phyloP scores from a whole-genome alignment of 331 rosid genomes.

The Cydonia oblonga region DNA sequence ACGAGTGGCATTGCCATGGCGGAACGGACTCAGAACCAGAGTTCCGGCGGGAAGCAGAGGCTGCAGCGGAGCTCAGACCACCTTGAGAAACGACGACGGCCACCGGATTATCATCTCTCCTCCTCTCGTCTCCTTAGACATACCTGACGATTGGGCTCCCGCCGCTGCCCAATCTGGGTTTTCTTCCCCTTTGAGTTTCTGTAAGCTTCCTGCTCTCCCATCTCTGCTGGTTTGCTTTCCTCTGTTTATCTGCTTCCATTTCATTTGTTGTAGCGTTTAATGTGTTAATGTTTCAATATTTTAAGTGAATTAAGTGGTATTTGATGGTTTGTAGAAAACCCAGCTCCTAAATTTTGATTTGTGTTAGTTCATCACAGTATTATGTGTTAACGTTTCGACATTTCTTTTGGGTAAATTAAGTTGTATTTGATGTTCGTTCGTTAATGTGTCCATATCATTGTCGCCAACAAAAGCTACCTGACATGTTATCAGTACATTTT shows the following conservation, averaged over 20 bases:
- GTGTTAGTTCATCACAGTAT: not conserved
- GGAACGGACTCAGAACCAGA: conserved; percentile 9
- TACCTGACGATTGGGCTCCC: conserved; percentile 36
- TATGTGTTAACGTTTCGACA: not conserved
- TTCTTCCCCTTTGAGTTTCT: not conserved
- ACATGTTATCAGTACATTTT: no score
- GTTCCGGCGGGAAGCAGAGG: conserved; percentile 8
- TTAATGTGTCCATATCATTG: no score
- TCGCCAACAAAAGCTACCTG: no score
- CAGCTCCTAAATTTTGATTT: not conserved
- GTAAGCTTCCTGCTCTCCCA: conserved; percentile 9
- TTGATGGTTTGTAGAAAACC: not conserved
- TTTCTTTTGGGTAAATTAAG: not conserved
- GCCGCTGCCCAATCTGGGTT: not conserved
- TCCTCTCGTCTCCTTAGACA: conserved; percentile 30
- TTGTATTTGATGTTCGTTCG: not conserved
- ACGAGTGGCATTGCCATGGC: conserved; percentile 15
- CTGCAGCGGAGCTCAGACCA: not conserved
- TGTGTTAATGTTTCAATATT: not conserved
- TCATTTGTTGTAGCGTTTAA: not conserved
- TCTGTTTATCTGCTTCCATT: not conserved
- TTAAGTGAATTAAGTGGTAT: not conserved
- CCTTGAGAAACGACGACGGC: conserved; percentile 7
- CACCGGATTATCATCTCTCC: conserved; percentile 33
- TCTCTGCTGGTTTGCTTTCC: not conserved